phyloP scores from a whole-genome alignment of 2,329 filamentous ascomycete genomes.

The Phialophora chinensis region DNA sequence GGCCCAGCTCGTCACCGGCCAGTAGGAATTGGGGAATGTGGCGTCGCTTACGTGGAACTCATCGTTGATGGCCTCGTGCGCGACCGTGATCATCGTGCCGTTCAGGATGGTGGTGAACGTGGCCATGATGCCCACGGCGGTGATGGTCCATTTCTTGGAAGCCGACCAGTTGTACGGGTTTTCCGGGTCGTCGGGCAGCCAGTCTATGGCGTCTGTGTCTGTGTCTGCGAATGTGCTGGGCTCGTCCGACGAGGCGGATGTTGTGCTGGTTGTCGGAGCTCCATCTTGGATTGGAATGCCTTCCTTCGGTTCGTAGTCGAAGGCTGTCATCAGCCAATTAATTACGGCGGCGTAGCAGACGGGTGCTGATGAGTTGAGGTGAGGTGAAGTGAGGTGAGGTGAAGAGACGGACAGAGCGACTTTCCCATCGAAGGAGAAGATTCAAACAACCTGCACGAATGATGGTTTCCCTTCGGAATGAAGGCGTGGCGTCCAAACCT shows the following conservation, averaged over 20 bases:
- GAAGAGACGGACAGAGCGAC: background rate
- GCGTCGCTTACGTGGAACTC: conserved; percentile 41
- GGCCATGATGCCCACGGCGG: conserved; percentile 41
- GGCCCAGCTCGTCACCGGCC: conserved; percentile 51
- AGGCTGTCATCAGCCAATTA: conserved; percentile 13
- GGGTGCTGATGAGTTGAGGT: background rate
- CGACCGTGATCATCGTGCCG: conserved; percentile 49
- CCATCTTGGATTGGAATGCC: conserved; percentile 18
- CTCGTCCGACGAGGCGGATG: background rate
- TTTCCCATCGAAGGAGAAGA: background rate
- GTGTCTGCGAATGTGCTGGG: background rate
- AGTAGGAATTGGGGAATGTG: conserved; percentile 50
- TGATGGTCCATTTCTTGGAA: conserved; percentile 47
- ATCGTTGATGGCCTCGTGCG: conserved; percentile 46
- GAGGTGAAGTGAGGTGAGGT: background rate
- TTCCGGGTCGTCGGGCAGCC: conserved; percentile 44
- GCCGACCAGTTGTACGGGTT: conserved; percentile 50
- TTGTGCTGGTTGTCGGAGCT: background rate
- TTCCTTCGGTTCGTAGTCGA: conserved; percentile 16
- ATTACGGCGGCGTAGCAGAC: background rate
- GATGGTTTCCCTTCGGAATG: background rate
- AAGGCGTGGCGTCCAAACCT: background rate
- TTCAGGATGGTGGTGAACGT: conserved; percentile 46
- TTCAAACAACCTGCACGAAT: background rate
- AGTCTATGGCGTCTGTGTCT: conserved; percentile 28